Evolutionary conservation across 179 eudicot species (phyloP).

Genomic region (Nepenthes alata): DNA sequence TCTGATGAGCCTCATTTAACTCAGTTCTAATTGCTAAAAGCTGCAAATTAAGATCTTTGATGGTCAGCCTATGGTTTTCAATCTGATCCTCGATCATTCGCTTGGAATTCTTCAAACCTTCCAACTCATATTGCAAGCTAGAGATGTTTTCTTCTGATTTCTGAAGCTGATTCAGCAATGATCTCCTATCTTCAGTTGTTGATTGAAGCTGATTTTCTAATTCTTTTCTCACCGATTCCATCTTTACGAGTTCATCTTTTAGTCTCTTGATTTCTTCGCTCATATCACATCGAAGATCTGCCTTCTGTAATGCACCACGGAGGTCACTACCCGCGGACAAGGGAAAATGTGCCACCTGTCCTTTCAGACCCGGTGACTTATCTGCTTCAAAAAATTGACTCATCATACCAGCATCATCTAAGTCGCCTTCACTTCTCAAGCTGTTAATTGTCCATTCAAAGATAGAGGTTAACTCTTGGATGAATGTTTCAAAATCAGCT

Average conservation of each 20-base stretch:
- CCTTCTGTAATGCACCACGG: constrained; percentile 9
- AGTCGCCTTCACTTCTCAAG: neutral
- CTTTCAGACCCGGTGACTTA: constrained; percentile 15
- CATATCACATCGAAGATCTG: constrained; percentile 6
- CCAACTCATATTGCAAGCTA: constrained; percentile 28
- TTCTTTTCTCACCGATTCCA: constrained; percentile 21
- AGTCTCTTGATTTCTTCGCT: constrained; percentile 18
- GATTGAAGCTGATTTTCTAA: constrained; percentile 20
- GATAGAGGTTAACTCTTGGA: constrained; percentile 32
- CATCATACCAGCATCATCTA: neutral
- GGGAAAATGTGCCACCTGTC: constrained; percentile 8
- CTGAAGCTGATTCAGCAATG: constrained; percentile 21
- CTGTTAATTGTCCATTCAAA: constrained; percentile 70
- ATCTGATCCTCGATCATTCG: constrained; percentile 23
- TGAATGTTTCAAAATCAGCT: constrained; percentile 34
- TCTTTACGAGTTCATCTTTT: constrained; percentile 12
- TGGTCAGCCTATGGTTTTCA: constrained; percentile 23
- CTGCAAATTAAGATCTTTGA: constrained; percentile 41
- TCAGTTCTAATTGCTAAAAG: constrained; percentile 27
- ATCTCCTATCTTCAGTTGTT: constrained; percentile 18
- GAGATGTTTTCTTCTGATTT: constrained; percentile 24
- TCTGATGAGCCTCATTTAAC: constrained; percentile 24
- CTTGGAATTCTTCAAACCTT: constrained; percentile 27
- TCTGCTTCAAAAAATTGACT: constrained; percentile 17
- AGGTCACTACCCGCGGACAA: constrained; percentile 17